Evolutionary conservation across 345 rosid species (phyloP).

Genomic region (Salix purpurea): DNA sequence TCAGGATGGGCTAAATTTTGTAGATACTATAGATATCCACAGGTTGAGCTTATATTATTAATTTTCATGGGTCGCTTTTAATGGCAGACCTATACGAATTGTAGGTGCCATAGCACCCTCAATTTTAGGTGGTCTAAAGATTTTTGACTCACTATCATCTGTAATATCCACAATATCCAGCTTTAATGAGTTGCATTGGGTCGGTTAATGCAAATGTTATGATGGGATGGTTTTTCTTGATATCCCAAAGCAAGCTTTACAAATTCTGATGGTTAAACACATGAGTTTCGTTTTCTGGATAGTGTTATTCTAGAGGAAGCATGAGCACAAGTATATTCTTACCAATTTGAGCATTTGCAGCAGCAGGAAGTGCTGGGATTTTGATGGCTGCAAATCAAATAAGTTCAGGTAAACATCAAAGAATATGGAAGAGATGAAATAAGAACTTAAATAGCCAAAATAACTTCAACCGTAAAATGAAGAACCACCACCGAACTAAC

Average conservation of each 20-base stretch:
- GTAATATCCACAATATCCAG: too few species aligned
- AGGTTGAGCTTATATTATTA: too few species aligned
- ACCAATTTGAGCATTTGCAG: slow-evolving; percentile 73
- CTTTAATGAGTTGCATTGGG: too few species aligned
- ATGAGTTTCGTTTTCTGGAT: not conserved
- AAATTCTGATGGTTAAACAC: not conserved
- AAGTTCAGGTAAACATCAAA: not conserved
- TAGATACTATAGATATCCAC: too few species aligned
- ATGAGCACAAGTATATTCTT: slow-evolving; percentile 15
- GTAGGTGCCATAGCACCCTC: too few species aligned
- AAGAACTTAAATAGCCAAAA: not conserved
- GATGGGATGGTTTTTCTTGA: too few species aligned
- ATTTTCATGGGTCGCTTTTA: too few species aligned
- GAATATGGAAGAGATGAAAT: not conserved
- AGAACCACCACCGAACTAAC: not conserved
- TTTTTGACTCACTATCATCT: too few species aligned
- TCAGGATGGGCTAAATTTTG: too few species aligned
- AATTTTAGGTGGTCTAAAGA: too few species aligned
- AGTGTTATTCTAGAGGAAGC: not conserved
- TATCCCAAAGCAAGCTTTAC: not conserved
- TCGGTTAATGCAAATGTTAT: too few species aligned
- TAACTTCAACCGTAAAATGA: not conserved
- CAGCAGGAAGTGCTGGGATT: slow-evolving; percentile 95
- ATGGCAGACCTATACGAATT: too few species aligned
- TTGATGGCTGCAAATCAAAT: slow-evolving; percentile 50